phyloP scores from a whole-genome alignment of 139 green algal species.

The Coccomyxa sp. region DNA sequence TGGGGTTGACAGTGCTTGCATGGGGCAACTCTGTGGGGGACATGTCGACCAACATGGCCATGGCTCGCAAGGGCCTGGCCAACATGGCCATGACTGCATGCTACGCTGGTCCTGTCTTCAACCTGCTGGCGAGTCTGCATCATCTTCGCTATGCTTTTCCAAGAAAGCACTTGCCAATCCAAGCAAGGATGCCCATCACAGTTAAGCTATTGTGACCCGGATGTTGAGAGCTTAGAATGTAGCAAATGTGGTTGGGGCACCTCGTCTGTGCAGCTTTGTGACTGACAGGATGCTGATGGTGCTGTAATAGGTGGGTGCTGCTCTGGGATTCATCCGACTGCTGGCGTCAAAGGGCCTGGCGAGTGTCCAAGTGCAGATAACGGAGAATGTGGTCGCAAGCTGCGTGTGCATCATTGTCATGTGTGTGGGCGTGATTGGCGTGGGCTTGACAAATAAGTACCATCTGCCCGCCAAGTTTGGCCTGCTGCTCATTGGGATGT shows the following conservation, averaged over 20 bases:
- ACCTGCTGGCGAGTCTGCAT: conserved; percentile 72
- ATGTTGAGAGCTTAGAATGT: background rate
- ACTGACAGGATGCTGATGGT: conserved; percentile 17
- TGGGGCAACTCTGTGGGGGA: conserved; percentile 89
- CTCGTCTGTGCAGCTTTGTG: background rate
- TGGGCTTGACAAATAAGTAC: conserved; percentile 39
- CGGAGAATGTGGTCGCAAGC: conserved; percentile 54
- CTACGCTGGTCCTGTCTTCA: conserved; percentile 89
- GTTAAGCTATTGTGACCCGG: background rate
- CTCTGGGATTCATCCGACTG: conserved; percentile 13
- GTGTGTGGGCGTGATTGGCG: conserved; percentile 43
- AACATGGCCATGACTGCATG: conserved; percentile 88
- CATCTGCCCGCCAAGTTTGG: conserved; percentile 58
- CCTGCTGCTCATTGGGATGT: background rate
- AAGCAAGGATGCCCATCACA: background rate
- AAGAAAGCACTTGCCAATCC: background rate
- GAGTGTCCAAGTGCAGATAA: conserved; percentile 33
- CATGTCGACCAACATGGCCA: conserved; percentile 72
- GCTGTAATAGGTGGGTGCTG: background rate
- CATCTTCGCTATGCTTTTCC: background rate
- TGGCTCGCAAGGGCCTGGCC: conserved; percentile 52
- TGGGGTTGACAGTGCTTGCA: conserved; percentile 83
- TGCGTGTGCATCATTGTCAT: conserved; percentile 53
- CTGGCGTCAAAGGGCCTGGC: conserved; percentile 2
- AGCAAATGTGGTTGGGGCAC: background rate